These are phyloP conservation scores for Ophiosphaerella herpotricha DNA, from an alignment of 2,329 filamentous ascomycete species.

Conservation along the genomic window DNA sequence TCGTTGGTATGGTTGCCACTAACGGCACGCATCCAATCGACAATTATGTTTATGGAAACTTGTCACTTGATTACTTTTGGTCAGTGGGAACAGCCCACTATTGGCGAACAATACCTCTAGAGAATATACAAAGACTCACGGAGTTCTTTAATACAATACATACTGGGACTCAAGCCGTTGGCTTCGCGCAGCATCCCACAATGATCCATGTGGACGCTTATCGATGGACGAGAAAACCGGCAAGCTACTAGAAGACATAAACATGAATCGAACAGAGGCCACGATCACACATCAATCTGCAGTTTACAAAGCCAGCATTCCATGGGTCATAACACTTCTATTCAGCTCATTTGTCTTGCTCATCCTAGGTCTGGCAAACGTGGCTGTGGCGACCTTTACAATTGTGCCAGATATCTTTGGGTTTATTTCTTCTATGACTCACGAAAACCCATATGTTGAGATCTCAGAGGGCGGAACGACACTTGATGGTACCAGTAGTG, in stretches of 20 bases:
- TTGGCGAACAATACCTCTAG: background rate
- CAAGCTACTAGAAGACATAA: background rate
- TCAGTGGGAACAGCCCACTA: background rate
- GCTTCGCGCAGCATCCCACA: background rate
- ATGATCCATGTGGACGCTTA: background rate
- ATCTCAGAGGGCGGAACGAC: constrained; percentile 15
- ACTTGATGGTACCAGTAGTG: constrained; percentile 21
- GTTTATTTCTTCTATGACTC: constrained; percentile 22
- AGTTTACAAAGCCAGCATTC: constrained; percentile 1
- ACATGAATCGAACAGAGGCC: constrained; percentile 1
- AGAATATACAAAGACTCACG: background rate
- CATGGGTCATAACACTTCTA: background rate
- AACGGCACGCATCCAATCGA: background rate
- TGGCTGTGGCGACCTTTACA: constrained; percentile 1
- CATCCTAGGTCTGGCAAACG: background rate
- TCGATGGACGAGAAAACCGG: background rate
- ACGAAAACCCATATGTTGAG: constrained; percentile 23
- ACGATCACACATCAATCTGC: background rate
- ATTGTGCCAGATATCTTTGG: constrained; percentile 27
- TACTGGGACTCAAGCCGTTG: constrained; percentile 2
- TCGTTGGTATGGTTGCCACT: background rate
- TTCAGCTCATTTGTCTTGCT: background rate
- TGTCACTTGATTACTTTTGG: background rate
- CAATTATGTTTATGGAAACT: background rate
- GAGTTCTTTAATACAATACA: constrained; percentile 5